Evolutionary conservation across 164 flowering plant species (phyloP).

Genomic region (Saururus chinensis): DNA sequence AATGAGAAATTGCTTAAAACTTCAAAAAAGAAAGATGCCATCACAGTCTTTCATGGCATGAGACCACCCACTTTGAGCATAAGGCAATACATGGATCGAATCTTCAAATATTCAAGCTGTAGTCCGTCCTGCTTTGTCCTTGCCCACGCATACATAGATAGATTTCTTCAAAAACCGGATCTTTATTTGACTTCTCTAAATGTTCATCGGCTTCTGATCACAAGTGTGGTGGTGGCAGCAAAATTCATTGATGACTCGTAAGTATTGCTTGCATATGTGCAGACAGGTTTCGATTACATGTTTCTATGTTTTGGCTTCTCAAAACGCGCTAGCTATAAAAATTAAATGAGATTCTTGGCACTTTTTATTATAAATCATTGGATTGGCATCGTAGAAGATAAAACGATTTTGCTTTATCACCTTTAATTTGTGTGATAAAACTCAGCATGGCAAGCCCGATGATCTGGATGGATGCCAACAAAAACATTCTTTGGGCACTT

Average conservation of each 20-base stretch:
- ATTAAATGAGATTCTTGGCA: background rate
- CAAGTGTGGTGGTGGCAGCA: constrained; percentile 73
- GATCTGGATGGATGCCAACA: too few relatives aligned
- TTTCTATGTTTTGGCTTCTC: background rate
- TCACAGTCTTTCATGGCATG: constrained; percentile 67
- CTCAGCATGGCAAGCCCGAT: background rate
- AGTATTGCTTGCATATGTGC: constrained; percentile 14
- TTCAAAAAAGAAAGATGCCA: constrained; percentile 28
- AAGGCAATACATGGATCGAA: constrained; percentile 62
- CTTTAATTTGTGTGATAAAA: background rate
- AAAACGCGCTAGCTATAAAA: background rate
- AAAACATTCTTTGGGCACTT: too few relatives aligned
- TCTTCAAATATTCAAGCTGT: constrained; percentile 75
- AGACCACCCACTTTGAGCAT: constrained; percentile 59
- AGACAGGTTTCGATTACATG: background rate
- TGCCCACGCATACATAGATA: constrained; percentile 66
- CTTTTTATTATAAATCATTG: background rate
- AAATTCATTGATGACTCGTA: constrained; percentile 84
- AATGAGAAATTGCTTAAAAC: constrained; percentile 45
- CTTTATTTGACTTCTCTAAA: constrained; percentile 55
- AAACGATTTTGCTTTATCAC: background rate
- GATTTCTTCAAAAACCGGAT: constrained; percentile 35
- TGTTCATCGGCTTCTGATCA: constrained; percentile 79
- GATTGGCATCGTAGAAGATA: background rate
- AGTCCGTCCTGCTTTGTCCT: constrained; percentile 84